A percentile compares a stretch with the other conserved stretches of the same genome.
Conservation (phyloP, 148 eudicot species). For the Gaultheria prostrata region DNA sequence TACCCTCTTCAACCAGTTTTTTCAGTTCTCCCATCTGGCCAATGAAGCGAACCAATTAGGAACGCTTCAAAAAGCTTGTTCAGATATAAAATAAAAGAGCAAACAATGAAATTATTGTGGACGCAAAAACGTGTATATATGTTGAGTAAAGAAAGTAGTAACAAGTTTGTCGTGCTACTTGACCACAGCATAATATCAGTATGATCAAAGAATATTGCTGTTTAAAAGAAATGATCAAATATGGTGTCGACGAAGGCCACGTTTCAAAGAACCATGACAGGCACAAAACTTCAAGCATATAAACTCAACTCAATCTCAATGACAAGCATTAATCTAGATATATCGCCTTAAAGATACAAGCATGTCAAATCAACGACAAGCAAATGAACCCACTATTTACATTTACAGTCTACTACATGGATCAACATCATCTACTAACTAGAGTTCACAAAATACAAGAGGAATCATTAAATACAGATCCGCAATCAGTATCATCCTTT, state of each 20-base stretch:
- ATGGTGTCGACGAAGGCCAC: background rate
- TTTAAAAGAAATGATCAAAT: no score
- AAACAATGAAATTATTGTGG: background rate
- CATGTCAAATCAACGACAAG: background rate
- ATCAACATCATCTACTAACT: background rate
- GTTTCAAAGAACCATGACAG: background rate
- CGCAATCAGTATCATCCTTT: background rate
- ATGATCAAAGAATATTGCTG: background rate
- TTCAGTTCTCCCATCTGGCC: constrained; percentile 21
- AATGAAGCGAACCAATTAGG: no score
- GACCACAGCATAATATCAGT: background rate
- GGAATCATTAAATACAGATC: background rate
- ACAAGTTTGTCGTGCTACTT: background rate
- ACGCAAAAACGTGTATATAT: background rate
- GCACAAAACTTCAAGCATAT: background rate
- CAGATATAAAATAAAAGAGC: background rate
- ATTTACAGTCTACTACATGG: background rate
- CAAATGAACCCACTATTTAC: background rate
- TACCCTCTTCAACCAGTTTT: constrained; percentile 25
- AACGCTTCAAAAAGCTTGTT: background rate
- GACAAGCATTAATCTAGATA: background rate
- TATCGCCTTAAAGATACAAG: background rate
- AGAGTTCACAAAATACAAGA: background rate
- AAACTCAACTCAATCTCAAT: background rate
- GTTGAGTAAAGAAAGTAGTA: background rate